Conservation (phyloP, 306 rosid genomes). For the Begonia peltatifolia region DNA sequence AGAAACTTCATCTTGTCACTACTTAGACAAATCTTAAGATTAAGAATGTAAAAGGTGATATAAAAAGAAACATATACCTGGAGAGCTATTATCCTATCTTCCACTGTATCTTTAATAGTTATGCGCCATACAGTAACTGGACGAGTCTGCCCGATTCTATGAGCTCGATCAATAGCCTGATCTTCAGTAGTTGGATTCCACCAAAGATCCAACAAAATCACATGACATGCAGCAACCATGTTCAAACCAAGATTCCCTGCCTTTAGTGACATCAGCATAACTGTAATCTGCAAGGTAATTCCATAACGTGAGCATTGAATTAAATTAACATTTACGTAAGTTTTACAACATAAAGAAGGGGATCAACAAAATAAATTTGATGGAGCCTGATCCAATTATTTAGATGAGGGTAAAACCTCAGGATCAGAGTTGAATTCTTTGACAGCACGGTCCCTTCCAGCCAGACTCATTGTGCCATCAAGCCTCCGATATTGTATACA, state of each 20-base stretch:
- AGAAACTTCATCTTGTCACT: too few relatives aligned
- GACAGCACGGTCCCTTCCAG: constrained; percentile 75
- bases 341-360: neutral
- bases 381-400: neutral
- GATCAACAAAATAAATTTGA: too few relatives aligned
- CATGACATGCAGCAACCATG: constrained; percentile 97
- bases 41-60: too few relatives aligned
- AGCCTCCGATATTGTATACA: constrained; percentile 63
- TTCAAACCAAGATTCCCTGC: constrained; percentile 98
- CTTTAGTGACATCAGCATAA: constrained; percentile 94
- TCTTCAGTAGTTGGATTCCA: constrained; percentile 99
- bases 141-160: constrained; percentile 96
- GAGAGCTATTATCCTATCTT: constrained; percentile 85
- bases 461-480: constrained; percentile 80
- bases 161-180: constrained; percentile 96
- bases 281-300: constrained; percentile 45
- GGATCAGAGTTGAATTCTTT: constrained; percentile 68
- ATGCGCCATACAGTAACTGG: constrained; percentile 89
- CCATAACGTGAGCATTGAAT: constrained; percentile 4
- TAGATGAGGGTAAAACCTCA: constrained; percentile 52
- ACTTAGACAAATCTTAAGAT: too few relatives aligned
- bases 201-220: constrained; percentile 96
- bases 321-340: neutral
- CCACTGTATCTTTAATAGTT: constrained; percentile 81
- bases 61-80: constrained; percentile 35